A percentile compares a stretch with the other conserved stretches of the same genome.
phyloP scores from a whole-genome alignment of 2,329 filamentous ascomycete species.

The Alternaria consortialis region DNA sequence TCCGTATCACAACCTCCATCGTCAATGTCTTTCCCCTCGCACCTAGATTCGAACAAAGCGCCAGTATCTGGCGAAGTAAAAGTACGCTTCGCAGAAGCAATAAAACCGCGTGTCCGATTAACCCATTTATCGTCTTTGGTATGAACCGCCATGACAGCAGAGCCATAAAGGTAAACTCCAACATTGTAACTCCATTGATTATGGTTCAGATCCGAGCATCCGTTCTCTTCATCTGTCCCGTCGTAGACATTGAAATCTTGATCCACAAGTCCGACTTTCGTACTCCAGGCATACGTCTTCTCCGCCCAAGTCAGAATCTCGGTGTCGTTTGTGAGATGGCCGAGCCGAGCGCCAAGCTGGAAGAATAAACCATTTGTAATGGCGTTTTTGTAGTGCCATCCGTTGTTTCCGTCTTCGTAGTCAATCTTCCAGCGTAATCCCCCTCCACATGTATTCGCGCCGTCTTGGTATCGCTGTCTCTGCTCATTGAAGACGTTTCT shows the following conservation, averaged over 20 bases:
- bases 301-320: constrained; percentile 66
- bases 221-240: constrained; percentile 58
- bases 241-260: constrained; percentile 62
- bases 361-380: constrained; percentile 83
- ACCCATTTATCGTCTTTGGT: constrained; percentile 32
- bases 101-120: constrained; percentile 48
- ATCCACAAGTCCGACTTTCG: constrained; percentile 59
- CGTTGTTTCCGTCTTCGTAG: constrained; percentile 68
- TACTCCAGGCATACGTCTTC: constrained; percentile 66
- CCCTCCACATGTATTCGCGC: constrained; percentile 66
- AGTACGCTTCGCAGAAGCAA: constrained; percentile 31
- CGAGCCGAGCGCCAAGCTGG: constrained; percentile 78
- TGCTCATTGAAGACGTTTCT: constrained; percentile 77
- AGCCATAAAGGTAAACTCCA: constrained; percentile 64
- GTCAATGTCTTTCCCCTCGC: constrained; percentile 59
- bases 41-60: constrained; percentile 65
- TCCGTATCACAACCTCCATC: constrained; percentile 66
- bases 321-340: constrained; percentile 68
- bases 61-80: constrained; percentile 33
- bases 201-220: constrained; percentile 50
- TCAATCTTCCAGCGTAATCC: constrained; percentile 80
- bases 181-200: constrained; percentile 60
- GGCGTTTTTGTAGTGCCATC: constrained; percentile 81
- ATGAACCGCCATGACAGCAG: constrained; percentile 38
- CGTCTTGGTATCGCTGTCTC: constrained; percentile 70